These are phyloP conservation scores for Penicillium herquei DNA, from an alignment of 495 filamentous ascomycete genomes.

Conservation along the genomic window DNA sequence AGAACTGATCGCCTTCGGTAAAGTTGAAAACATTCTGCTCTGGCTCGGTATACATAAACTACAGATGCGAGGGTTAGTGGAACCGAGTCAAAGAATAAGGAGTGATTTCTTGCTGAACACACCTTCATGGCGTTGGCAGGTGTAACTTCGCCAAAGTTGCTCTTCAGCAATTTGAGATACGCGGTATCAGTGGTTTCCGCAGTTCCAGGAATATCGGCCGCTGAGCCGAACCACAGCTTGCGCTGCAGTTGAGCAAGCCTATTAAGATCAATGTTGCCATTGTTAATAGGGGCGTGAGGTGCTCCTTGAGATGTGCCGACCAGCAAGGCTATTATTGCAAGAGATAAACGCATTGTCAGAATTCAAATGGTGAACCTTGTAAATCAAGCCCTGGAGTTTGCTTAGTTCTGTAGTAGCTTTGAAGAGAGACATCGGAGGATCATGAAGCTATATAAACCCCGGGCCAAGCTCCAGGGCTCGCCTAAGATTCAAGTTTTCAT, in stretches of 20 bases:
- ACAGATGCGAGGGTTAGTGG: neutral
- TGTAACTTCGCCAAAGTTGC: slow-evolving; percentile 53
- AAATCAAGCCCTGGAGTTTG: neutral
- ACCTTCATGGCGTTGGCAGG: slow-evolving; percentile 55
- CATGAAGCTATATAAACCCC: neutral
- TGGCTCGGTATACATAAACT: slow-evolving; percentile 44
- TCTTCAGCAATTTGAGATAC: slow-evolving; percentile 22
- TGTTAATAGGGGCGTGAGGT: neutral
- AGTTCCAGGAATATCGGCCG: slow-evolving; percentile 21
- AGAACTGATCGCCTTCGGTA: slow-evolving; percentile 43
- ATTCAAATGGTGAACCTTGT: neutral
- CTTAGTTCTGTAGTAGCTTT: neutral
- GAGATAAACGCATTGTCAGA: slow-evolving; percentile 1
- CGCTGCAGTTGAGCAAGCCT: slow-evolving; percentile 19
- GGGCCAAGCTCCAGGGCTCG: too few species aligned
- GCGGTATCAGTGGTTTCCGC: slow-evolving; percentile 18
- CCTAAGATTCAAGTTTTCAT: neutral
- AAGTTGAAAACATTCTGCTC: slow-evolving; percentile 46
- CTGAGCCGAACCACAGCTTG: slow-evolving; percentile 23
- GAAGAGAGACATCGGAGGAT: neutral
- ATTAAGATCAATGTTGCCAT: slow-evolving; percentile 8
- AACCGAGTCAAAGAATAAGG: neutral
- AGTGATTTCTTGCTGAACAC: neutral
- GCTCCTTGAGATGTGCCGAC: slow-evolving; percentile 8
- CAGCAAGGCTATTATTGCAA: slow-evolving; percentile 9